Conservation (phyloP, 176 grass and related monocot genomes). For the Dendrocalamus sinicus region DNA sequence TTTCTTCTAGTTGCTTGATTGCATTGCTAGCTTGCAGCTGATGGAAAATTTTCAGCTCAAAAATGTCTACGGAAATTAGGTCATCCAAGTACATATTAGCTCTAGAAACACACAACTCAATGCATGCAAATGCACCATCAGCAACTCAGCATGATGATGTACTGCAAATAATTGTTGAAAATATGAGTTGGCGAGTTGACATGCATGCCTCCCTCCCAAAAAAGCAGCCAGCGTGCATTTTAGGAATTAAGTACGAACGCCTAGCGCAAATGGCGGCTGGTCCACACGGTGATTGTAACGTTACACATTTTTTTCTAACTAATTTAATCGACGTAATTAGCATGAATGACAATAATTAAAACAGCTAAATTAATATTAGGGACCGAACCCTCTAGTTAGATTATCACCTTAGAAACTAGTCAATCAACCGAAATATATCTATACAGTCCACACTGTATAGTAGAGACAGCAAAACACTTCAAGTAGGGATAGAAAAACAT, state of each 20-base stretch:
- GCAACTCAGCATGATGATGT: neutral
- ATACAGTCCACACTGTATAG: no score
- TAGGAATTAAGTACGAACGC: neutral
- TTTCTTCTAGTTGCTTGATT: neutral
- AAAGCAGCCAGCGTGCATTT: neutral
- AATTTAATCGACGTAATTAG: no score
- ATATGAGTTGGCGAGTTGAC: neutral
- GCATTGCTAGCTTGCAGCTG: neutral
- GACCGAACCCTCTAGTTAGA: no score
- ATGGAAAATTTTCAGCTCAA: neutral
- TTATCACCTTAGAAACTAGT: no score
- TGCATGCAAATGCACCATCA: neutral
- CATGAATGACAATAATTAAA: no score
- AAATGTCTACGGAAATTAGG: constrained; percentile 22
- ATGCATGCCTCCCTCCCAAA: neutral
- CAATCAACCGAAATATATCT: no score
- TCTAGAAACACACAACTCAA: neutral
- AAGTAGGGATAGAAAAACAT: no score
- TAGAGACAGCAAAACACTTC: no score
- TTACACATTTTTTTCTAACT: no score
- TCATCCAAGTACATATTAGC: neutral
- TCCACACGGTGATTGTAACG: no score
- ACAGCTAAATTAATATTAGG: no score
- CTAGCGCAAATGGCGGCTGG: neutral
- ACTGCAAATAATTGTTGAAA: constrained; percentile 3